These are phyloP conservation scores for Talaromyces liani DNA, from an alignment of 495 filamentous ascomycete species.

Conservation along the genomic window DNA sequence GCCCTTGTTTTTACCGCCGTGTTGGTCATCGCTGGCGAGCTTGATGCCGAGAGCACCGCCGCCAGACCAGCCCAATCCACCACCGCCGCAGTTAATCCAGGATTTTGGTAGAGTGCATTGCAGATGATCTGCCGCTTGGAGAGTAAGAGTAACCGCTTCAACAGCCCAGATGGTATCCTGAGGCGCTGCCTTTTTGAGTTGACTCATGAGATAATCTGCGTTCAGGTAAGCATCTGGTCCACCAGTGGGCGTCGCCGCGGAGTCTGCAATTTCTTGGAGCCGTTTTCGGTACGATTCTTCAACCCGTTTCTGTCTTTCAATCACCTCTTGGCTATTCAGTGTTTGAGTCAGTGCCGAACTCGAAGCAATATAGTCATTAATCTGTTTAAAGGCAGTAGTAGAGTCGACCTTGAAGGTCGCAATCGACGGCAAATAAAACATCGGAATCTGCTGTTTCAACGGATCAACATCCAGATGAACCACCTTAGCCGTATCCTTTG, in stretches of 20 bases:
- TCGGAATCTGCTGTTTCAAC: conserved; percentile 79
- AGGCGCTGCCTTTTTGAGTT: conserved; percentile 59
- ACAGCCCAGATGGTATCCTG: conserved; percentile 75
- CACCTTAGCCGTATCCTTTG: conserved; percentile 50
- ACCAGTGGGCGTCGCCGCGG: conserved; percentile 44
- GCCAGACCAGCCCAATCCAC: conserved; percentile 92
- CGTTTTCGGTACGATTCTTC: conserved; percentile 51
- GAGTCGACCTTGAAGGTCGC: conserved; percentile 72
- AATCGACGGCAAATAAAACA: conserved; percentile 69
- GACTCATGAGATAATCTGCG: conserved; percentile 58
- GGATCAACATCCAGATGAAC: conserved; percentile 85
- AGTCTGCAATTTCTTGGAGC: conserved; percentile 48
- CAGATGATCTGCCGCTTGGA: conserved; percentile 74
- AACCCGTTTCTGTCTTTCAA: conserved; percentile 47
- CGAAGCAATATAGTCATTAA: conserved; percentile 50
- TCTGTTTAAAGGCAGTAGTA: conserved; percentile 62
- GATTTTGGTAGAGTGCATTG: conserved; percentile 66
- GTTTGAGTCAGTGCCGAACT: conserved; percentile 37
- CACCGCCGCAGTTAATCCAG: conserved; percentile 92
- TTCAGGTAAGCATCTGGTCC: conserved; percentile 58
- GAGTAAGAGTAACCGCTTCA: conserved; percentile 82
- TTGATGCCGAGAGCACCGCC: conserved; percentile 85
- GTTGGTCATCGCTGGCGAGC: conserved; percentile 61
- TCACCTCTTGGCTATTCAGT: conserved; percentile 36
- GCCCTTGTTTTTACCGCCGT: conserved; percentile 52